Conservation (phyloP, 768 basidiomycete genomes). For the Suillus lakei region DNA sequence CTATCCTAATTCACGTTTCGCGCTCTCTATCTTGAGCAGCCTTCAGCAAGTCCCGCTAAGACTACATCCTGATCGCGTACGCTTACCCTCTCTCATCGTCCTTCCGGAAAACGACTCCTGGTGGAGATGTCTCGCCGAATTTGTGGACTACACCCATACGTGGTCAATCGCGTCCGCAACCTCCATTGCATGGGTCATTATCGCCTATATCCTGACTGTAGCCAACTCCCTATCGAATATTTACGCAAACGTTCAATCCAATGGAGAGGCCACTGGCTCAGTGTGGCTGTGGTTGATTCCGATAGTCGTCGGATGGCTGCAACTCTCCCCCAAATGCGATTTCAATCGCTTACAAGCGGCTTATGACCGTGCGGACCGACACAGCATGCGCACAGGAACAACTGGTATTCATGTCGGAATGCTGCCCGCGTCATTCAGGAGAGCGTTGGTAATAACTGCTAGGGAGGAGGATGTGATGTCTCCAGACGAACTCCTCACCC, state of each 20-base stretch:
- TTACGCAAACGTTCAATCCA: constrained; percentile 2
- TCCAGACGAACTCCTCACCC: constrained; percentile 5
- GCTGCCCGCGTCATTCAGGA: background rate
- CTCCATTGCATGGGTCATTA: constrained; percentile 42
- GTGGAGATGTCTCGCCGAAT: constrained; percentile 36
- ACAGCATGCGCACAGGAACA: constrained; percentile 10
- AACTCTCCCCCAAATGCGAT: constrained; percentile 40
- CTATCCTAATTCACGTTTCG: constrained; percentile 28
- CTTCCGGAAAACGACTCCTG: constrained; percentile 42
- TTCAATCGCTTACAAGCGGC: constrained; percentile 29
- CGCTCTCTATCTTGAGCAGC: constrained; percentile 36
- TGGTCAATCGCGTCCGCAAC: constrained; percentile 40
- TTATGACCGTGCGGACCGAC: constrained; percentile 32
- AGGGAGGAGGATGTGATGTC: constrained; percentile 17
- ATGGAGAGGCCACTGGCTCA: constrained; percentile 23
- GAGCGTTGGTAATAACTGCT: background rate
- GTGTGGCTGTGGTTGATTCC: constrained; percentile 44
- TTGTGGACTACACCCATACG: constrained; percentile 39
- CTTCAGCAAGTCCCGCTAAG: constrained; percentile 43
- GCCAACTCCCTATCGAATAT: constrained; percentile 27
- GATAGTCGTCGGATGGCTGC: constrained; percentile 40
- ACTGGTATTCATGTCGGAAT: background rate
- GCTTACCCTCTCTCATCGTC: constrained; percentile 41
- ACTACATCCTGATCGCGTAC: constrained; percentile 24
- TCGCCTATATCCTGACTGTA: constrained; percentile 29